phyloP scores from a whole-genome alignment of 177 flowering plant species.

The Vitis hybrid region DNA sequence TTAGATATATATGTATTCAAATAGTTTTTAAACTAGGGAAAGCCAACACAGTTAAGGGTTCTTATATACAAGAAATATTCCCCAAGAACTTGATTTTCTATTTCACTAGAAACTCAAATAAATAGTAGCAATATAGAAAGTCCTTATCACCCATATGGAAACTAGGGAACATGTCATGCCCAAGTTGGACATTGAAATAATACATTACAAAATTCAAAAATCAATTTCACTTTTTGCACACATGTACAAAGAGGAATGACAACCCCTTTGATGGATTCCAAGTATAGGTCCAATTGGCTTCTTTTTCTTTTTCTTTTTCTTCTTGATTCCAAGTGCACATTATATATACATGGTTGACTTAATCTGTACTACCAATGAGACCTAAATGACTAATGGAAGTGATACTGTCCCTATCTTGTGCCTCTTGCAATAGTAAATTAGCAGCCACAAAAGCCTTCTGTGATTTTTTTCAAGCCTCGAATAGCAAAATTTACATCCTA shows the following conservation, averaged over 20 bases:
- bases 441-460: conserved; percentile 57
- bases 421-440: conserved; percentile 28
- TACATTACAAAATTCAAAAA: conserved; percentile 23
- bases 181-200: conserved; percentile 21
- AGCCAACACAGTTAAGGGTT: not conserved
- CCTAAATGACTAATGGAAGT: conserved; percentile 42
- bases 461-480: conserved; percentile 66
- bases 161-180: too few relatives aligned
- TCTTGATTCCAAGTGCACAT: conserved; percentile 4
- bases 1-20: not conserved
- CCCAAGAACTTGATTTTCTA: not conserved
- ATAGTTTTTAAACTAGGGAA: not conserved
- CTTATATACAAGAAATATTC: not conserved
- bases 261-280: conserved; percentile 9
- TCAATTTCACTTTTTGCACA: conserved; percentile 35
- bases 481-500: conserved; percentile 63
- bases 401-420: conserved; percentile 34
- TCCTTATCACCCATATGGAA: too few relatives aligned
- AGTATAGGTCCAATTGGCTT: conserved; percentile 5
- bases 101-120: not conserved
- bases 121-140: not conserved
- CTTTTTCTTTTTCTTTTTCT: conserved; percentile 4
- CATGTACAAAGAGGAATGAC: conserved; percentile 29
- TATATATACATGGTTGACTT: conserved; percentile 20
- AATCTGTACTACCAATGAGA: conserved; percentile 21